Evolutionary conservation across 1,284 basidiomycete genomes (phyloP), one percentile per base, ranked within the genome.

Genomic region (Leccinum discolor): DNA sequence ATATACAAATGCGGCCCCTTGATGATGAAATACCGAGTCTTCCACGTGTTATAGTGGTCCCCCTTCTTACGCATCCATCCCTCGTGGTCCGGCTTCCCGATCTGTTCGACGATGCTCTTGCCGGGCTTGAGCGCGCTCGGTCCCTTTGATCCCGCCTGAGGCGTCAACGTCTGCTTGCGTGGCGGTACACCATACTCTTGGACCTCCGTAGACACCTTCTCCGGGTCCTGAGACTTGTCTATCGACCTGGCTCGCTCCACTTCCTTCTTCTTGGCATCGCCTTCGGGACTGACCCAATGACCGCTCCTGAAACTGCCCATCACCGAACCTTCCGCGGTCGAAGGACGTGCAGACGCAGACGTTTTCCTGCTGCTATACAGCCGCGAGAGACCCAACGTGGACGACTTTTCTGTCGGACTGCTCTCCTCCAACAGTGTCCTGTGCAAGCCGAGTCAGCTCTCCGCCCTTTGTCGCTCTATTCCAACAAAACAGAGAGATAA

Each of bases 21-120:
- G 74, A 99, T 87, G n/a, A 98, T 89, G 71, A 98, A 94, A 80
- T 94, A 99, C 59, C 97, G 84, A 71, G 86, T 77, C 81, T 98
- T 99, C 98, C 97, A 99, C 14, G 86, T 86, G 74, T 94, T 95
- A 80, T 98, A 99, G 66, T 91, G 84, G 64, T 98, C 97, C 18
- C 95, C 94, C 80, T 91, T 94, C 86, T 99, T 99, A 77, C 93
- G 87, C 89, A 99, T 92, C 92, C 95, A 99, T 8, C 98, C 96
- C 26, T 85, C 82, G 76, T 93, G 89, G 79, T 98, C 96, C 14
- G 94, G 89, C 52, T 86, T 86, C 14, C 96, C 95, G 69, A 98
- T 96, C 79, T 96, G 93, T 67, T 93, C 88, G 60, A 97, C 77
- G 47, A 96, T 91, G 69, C 85, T 91, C 79, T 85, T 82, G 0